phyloP scores from a whole-genome alignment of 2,329 filamentous ascomycete genomes.

The Rosellinia necatrix region DNA sequence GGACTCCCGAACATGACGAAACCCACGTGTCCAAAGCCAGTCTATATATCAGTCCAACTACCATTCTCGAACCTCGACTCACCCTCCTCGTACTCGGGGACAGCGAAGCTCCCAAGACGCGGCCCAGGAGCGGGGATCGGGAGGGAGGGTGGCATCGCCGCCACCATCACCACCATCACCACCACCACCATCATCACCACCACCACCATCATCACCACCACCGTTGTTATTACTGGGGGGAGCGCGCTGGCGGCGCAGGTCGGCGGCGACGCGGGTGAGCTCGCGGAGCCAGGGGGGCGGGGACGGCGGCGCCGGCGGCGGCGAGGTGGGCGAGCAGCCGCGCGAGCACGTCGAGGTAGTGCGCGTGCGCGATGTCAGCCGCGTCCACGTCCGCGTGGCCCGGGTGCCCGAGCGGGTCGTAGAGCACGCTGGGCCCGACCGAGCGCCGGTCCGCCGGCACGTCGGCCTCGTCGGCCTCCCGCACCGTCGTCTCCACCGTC shows the following conservation, averaged over 20 bases:
- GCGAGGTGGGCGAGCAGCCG: not conserved
- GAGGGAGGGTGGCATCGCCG: too few species aligned
- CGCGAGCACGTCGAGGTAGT: not conserved
- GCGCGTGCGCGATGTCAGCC: not conserved
- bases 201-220: too few species aligned
- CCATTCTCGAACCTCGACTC: not conserved
- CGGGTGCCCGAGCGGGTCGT: not conserved
- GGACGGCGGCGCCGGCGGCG: not conserved
- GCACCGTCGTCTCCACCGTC: not conserved
- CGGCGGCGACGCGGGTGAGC: not conserved
- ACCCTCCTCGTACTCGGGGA: not conserved
- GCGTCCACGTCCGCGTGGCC: not conserved
- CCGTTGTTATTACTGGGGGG: too few species aligned
- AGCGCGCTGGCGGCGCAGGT: slow-evolving; percentile 10
- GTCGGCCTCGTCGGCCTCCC: not conserved
- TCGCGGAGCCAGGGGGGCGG: slow-evolving; percentile 1
- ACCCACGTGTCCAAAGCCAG: too few species aligned
- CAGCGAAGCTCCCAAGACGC: not conserved
- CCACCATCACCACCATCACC: too few species aligned
- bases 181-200: too few species aligned
- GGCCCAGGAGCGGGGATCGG: not conserved
- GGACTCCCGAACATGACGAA: too few species aligned
- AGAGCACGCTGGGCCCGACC: not conserved
- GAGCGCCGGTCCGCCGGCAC: not conserved
- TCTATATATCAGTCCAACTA: not conserved